Evolutionary conservation across 1,284 basidiomycete genomes (phyloP).

Genomic region (Papiliotrema flavescens): DNA sequence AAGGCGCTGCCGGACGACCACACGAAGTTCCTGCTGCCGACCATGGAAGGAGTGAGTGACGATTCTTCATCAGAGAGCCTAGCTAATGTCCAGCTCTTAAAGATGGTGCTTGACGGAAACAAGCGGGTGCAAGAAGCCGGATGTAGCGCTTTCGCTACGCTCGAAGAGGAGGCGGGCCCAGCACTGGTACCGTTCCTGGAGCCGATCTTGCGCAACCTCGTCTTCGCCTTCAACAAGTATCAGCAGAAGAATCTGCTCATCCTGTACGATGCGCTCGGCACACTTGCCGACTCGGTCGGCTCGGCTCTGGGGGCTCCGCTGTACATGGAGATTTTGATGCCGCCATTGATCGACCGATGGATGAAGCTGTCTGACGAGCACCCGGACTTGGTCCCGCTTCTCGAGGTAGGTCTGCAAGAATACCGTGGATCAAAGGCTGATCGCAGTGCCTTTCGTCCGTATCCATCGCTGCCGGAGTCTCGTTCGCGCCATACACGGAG

Average conservation of each 20-base stretch:
- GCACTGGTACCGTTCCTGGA: slow-evolving; percentile 91
- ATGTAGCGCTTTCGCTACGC: slow-evolving; percentile 95
- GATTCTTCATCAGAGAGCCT: neutral
- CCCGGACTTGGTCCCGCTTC: slow-evolving; percentile 86
- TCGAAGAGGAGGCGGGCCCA: slow-evolving; percentile 93
- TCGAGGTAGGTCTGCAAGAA: slow-evolving; percentile 72
- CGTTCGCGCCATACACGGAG: slow-evolving; percentile 82
- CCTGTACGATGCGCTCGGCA: slow-evolving; percentile 96
- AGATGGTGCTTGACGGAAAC: slow-evolving; percentile 98
- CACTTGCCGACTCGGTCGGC: slow-evolving; percentile 94
- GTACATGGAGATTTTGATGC: slow-evolving; percentile 95
- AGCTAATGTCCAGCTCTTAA: slow-evolving; percentile 63
- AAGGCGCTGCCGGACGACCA: slow-evolving; percentile 77
- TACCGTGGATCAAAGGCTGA: slow-evolving; percentile 1
- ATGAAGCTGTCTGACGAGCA: slow-evolving; percentile 82
- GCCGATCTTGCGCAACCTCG: slow-evolving; percentile 89
- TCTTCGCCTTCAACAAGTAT: slow-evolving; percentile 95
- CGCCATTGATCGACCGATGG: slow-evolving; percentile 88
- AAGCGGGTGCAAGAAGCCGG: slow-evolving; percentile 99
- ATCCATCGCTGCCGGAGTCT: slow-evolving; percentile 90
- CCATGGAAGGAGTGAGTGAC: slow-evolving; percentile 90
- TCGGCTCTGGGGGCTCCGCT: slow-evolving; percentile 76
- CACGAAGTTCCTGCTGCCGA: slow-evolving; percentile 86
- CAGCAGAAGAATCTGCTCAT: slow-evolving; percentile 99
- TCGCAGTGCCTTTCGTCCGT: slow-evolving; percentile 90